A percentile compares a stretch with the other conserved stretches of the same genome.
phyloP scores from a whole-genome alignment of 768 basidiomycete genomes.

The Leccinum barrowsii region DNA sequence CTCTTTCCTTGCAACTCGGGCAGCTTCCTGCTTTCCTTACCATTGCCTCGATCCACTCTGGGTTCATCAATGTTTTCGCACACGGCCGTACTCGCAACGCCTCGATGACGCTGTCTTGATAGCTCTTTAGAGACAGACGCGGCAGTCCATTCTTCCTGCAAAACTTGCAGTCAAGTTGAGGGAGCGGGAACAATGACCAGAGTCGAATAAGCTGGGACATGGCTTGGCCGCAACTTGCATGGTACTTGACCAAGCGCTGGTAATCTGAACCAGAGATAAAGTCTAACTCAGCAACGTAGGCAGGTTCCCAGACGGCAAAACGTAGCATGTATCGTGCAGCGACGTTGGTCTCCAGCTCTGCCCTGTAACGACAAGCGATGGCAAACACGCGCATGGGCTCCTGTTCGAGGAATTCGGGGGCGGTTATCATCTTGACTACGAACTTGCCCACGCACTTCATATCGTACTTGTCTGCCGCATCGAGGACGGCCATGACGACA shows the following conservation, averaged over 20 bases:
- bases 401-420: conserved; percentile 31
- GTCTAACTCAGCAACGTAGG: conserved; percentile 34
- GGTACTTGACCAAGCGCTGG: conserved; percentile 36
- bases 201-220: conserved; percentile 32
- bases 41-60: conserved; percentile 32
- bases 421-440: conserved; percentile 30
- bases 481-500: conserved; percentile 40
- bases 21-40: conserved; percentile 31
- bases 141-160: conserved; percentile 35
- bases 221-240: conserved; percentile 32
- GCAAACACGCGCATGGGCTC: conserved; percentile 37
- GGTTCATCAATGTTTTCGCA: conserved; percentile 27
- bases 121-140: conserved; percentile 28
- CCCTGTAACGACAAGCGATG: conserved; percentile 36
- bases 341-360: conserved; percentile 32
- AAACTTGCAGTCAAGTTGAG: conserved; percentile 32
- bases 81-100: conserved; percentile 31
- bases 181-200: conserved; percentile 31
- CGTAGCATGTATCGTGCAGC: conserved; percentile 38
- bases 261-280: conserved; percentile 36
- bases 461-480: conserved; percentile 49
- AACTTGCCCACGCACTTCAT: conserved; percentile 42
- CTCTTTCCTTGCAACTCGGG: conserved; percentile 27
- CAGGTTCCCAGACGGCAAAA: conserved; percentile 32
- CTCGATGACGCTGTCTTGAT: conserved; percentile 34